Base-by-base conservation (phyloP, 352 stramenopile species). In the Phytophthora cajani region DNA sequence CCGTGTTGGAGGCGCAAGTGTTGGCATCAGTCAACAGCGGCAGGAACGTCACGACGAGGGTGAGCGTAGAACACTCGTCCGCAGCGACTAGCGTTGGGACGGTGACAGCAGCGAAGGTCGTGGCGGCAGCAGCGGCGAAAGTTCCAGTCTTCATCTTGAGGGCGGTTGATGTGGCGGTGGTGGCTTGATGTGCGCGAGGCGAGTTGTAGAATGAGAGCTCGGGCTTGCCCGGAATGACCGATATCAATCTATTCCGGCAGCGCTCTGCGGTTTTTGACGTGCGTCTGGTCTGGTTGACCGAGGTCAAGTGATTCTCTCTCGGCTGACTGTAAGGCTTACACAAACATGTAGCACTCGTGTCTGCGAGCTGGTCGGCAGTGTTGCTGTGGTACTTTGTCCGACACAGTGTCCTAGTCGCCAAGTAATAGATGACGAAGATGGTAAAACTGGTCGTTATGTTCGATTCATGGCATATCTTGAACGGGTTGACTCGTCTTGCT, bases 1-100 rank as follows among this genome's bases (percentile, higher is more conserved):
- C 67, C 47, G 67, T 69, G 62, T 70, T 67, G 25, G 69, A 50
- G 10, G 69, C 55, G 47, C 69, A 75, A 2, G 69, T 74, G 52
- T 78, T 78, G 32, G 61, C 49, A 53, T 72, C 58, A 16, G 56
- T 64, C 12, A 72, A 23, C 42, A 78, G 53, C 11, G 71, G 66
- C 7, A 72, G 54, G 7, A 75, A 44, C 14, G 62, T 74, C 42
- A 67, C 46, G 16, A 75, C 56, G n/a, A 74, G 65, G 2, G 54
- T 64, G 17, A 67, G 55, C 2, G 59, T 66, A 12, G 56, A 67
- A 55, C 70, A 74, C 25, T 74, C 54, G 27, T n/a, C 70, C 2
- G 65, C 70, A 30, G 54, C 33, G 40, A 74, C 67, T 42, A 46
- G 36, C n/a, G 58, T 62, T 30, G 23, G 53, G 51, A 49, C 36